Evolutionary conservation across 2,329 filamentous ascomycete genomes (phyloP), one percentile per base, ranked within the genome.

Genomic region (Calonectria multiphialidica): DNA sequence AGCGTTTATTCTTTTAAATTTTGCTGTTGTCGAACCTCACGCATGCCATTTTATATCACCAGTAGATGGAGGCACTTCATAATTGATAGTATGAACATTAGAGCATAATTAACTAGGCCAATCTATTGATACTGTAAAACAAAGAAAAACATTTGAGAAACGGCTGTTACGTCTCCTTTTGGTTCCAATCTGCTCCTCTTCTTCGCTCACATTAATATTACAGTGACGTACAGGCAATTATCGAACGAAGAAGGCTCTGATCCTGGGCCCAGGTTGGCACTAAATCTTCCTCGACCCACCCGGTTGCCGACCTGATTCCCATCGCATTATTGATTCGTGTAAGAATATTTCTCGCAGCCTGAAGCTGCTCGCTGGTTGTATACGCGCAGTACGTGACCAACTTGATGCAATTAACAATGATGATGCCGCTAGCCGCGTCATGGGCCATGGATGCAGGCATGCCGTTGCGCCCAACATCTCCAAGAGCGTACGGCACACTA

Each of bases 401-500:
- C 37, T 80, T 78, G 42, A 83, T 79, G 0, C 81, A 80, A 30
- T 82, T 78, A 2, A 79, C 73, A 21, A 82, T 82, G 50, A 81
- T 64, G 15, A 83, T 77, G 16, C 79, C 82, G 2, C 75, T 79
- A 0, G 82, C 82, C 0, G 81, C 81, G 47, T 83, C 81, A 42
- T 82, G 75, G 1, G 72, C 42, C 70, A 80, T 74, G 5, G 72
- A 72, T 0, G 74, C 67, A 4, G 77, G 77, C 50, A 68, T 62
- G 5, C 81, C 80, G 23, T 57, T 74, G 0, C 73, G 57, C 21
- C 77, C 74, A 37, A 82, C 71, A 23, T 82, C 80, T 9, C 81
- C 81, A 0, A 83, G 70, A 2, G 81, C 81, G 37, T 80, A 83
- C 1, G 81, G 81, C 23, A 83, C 80, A 28, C 74, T 71, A 6